Evolutionary conservation across 371 early-diverging fungal genomes (phyloP), one percentile per base, ranked within the genome.

Genomic region (Haplosporangium sp.): DNA sequence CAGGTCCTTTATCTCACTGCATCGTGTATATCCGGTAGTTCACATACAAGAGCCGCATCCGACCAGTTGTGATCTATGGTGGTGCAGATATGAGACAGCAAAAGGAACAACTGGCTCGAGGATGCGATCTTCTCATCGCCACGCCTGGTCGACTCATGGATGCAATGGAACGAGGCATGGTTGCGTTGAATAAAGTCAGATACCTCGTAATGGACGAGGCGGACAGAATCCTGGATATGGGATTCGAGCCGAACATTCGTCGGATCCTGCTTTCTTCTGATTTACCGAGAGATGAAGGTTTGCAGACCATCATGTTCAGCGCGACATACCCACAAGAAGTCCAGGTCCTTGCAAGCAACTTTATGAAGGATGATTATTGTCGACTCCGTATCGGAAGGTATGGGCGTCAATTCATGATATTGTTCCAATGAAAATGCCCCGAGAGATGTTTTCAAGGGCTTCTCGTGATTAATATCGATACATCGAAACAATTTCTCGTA

Each of bases 111-210:
- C 82, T 99, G 53, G 83, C 85, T 40, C 84, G 85, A 18, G 99
- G 99, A 51, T 95, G 95, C 62, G 99, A 99, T 76, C 87, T 99
- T 46, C 90, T 97, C 59, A 93, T 99, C 74, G 99, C 99, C 43
- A 98, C 99, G 4, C 99, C 99, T 16, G 99, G 99, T 41, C 92
- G 99, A 65, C 85, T 99, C 40, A 94, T 95, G 74, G 99, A 99
- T 83, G 90, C 99, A 83, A 87, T 99, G 54, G 89, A 94, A 53
- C 87, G 92, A 63, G 90, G 91, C 29, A 89, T 88, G 62, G 87
- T 96, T 43, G 93, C 92, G 55, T 83, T 99, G 56, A 85, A 87
- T 45, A 86, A 96, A 58, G 95, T 98, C 55, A 92, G 81, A 38
- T 98, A 96, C 77, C 85, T 99, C 18, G 94, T 99, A 55, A 85